Evolutionary conservation across 2,329 filamentous ascomycete genomes (phyloP).

Genomic region (Fusarium sp.): DNA sequence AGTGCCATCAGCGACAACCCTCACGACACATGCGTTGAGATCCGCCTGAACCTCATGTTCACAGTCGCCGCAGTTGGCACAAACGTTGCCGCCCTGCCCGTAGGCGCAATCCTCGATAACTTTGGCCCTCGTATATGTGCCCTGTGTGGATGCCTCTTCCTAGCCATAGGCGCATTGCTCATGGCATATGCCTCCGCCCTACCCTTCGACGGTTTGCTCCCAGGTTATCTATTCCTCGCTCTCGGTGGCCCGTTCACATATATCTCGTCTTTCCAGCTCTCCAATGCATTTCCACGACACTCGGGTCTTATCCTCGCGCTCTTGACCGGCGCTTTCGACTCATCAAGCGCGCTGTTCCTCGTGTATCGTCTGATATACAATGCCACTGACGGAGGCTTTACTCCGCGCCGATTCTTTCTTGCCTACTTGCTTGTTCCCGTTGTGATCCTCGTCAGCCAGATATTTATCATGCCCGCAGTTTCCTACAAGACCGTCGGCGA

Average conservation of each 20-base stretch:
- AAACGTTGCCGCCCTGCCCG: constrained; percentile 85
- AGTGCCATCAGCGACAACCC: constrained; percentile 36
- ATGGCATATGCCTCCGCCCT: constrained; percentile 72
- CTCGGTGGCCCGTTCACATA: constrained; percentile 85
- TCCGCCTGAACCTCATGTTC: constrained; percentile 89
- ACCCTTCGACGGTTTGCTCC: constrained; percentile 77
- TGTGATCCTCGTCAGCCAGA: constrained; percentile 72
- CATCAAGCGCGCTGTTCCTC: constrained; percentile 81
- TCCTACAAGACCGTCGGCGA: constrained; percentile 90
- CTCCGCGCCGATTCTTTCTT: constrained; percentile 76
- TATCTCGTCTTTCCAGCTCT: constrained; percentile 85
- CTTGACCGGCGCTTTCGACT: constrained; percentile 84
- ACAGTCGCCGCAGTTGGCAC: constrained; percentile 88
- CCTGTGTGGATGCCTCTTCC: constrained; percentile 73
- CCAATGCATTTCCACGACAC: constrained; percentile 81
- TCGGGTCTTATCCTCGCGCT: constrained; percentile 84
- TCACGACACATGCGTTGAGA: constrained; percentile 58
- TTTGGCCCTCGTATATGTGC: constrained; percentile 83
- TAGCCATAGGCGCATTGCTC: constrained; percentile 75
- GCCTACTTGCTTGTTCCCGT: constrained; percentile 76
- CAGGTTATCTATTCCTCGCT: constrained; percentile 80
- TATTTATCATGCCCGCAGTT: constrained; percentile 77
- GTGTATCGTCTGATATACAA: constrained; percentile 78
- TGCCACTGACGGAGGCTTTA: constrained; percentile 64
- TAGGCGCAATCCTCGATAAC: constrained; percentile 85